These are phyloP conservation scores for Sapria himalayana DNA, from an alignment of 345 rosid genomes.

Conservation along the genomic window DNA sequence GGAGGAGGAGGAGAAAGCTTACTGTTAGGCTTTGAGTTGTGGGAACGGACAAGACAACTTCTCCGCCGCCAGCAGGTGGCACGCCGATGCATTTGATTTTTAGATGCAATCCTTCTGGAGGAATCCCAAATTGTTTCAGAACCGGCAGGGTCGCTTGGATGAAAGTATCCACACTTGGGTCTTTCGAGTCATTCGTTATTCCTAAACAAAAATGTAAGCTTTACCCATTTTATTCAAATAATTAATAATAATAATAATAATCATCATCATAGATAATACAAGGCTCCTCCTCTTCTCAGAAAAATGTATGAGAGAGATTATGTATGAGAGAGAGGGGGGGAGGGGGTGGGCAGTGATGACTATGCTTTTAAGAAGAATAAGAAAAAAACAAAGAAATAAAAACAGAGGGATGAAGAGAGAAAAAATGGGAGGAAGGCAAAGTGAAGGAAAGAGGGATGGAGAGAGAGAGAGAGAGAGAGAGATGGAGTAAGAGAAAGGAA, in stretches of 20 bases:
- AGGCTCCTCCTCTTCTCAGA: too few relatives aligned
- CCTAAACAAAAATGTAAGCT: conserved; percentile 48
- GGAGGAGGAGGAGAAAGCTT: too few relatives aligned
- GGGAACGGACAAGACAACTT: conserved; percentile 50
- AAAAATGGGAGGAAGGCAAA: too few relatives aligned
- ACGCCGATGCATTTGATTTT: conserved; percentile 64
- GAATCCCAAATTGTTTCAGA: conserved; percentile 54
- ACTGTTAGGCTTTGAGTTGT: conserved; percentile 31
- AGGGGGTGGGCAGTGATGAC: neutral
- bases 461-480: too few relatives aligned
- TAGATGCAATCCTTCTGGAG: conserved; percentile 52
- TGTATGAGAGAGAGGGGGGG: neutral
- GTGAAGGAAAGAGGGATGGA: too few relatives aligned
- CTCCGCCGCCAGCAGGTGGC: conserved; percentile 77
- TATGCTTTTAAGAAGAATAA: neutral
- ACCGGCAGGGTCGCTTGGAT: conserved; percentile 45
- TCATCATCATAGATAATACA: too few relatives aligned
- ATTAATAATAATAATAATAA: too few relatives aligned
- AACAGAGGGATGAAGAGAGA: too few relatives aligned
- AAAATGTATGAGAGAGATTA: conserved; percentile 1
- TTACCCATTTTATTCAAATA: too few relatives aligned
- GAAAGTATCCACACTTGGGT: conserved; percentile 63
- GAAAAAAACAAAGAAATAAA: too few relatives aligned
- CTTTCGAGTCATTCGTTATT: conserved; percentile 64
- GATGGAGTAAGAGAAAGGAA: too few relatives aligned